Conservation (phyloP, 345 rosid genomes). For the Eucalyptus urophylla region DNA sequence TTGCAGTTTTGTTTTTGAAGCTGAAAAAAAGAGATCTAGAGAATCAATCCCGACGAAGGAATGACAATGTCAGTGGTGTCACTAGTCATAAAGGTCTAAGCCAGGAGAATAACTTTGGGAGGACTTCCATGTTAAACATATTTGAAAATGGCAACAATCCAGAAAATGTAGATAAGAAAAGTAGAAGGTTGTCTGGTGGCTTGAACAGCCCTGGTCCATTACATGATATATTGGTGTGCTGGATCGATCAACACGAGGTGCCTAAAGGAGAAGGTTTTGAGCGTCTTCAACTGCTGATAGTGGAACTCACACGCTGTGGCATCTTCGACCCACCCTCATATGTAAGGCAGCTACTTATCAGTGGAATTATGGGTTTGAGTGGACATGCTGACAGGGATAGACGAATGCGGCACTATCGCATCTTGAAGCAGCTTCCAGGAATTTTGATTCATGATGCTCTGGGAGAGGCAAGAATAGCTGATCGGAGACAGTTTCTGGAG, state of each 20-base stretch:
- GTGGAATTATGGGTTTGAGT: conserved; percentile 68
- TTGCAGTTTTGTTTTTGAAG: conserved; percentile 71
- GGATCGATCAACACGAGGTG: conserved; percentile 96
- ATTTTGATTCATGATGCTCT: conserved; percentile 41
- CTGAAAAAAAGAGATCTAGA: conserved; percentile 53
- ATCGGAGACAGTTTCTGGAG: conserved; percentile 49
- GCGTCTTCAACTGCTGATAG: conserved; percentile 58
- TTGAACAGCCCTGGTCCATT: conserved; percentile 91
- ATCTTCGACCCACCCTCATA: conserved; percentile 86
- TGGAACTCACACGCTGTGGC: conserved; percentile 76
- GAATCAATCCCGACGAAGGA: conserved; percentile 15
- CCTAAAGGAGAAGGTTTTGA: conserved; percentile 65
- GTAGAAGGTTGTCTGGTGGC: conserved; percentile 19
- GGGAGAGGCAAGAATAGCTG: conserved; percentile 56
- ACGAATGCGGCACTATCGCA: conserved; percentile 60
- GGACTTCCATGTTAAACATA: conserved; percentile 11
- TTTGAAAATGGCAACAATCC: conserved; percentile 10
- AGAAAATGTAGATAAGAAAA: conserved; percentile 1
- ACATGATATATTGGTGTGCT: conserved; percentile 90
- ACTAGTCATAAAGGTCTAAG: conserved; percentile 8
- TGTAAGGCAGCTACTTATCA: conserved; percentile 80
- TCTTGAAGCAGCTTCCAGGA: conserved; percentile 85
- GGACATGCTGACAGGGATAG: conserved; percentile 40
- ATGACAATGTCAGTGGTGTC: conserved; percentile 19
- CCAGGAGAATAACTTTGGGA: conserved; percentile 11